These are phyloP conservation scores for Cicer arietinum DNA, from an alignment of 306 rosid genomes.

Conservation along the genomic window DNA sequence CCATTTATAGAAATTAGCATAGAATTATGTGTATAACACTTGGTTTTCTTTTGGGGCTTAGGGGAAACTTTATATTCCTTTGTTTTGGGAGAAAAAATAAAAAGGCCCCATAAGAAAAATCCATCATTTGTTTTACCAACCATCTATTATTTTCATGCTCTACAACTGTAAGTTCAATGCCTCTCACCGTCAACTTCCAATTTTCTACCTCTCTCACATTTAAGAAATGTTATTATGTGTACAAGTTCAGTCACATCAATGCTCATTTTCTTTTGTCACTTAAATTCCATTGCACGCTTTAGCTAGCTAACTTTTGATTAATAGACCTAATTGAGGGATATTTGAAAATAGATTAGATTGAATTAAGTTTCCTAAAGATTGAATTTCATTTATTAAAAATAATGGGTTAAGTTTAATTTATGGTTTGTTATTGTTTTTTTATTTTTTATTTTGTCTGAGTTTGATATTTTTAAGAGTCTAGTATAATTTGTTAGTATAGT, in stretches of 20 bases:
- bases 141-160: slow-evolving; percentile 49
- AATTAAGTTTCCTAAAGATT: no score
- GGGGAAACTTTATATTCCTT: slow-evolving; percentile 13
- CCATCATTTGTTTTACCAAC: slow-evolving; percentile 53
- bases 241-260: slow-evolving; percentile 36
- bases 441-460: no score
- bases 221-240: slow-evolving; percentile 1
- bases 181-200: slow-evolving; percentile 42
- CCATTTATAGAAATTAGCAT: no score
- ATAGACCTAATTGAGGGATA: neutral
- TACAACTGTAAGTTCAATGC: slow-evolving; percentile 44
- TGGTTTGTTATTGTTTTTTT: no score
- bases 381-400: no score
- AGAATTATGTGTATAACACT: neutral
- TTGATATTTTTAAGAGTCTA: no score
- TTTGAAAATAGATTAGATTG: neutral
- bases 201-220: slow-evolving; percentile 11
- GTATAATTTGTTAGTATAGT: no score
- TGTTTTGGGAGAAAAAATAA: slow-evolving; percentile 39
- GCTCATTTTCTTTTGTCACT: slow-evolving; percentile 27
- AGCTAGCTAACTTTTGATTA: slow-evolving; percentile 34
- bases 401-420: no score
- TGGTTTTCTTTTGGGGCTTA: neutral
- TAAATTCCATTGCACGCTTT: slow-evolving; percentile 25
- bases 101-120: neutral